These are phyloP conservation scores for Fremontodendron californicum DNA, from an alignment of 345 rosid species.

Conservation along the genomic window DNA sequence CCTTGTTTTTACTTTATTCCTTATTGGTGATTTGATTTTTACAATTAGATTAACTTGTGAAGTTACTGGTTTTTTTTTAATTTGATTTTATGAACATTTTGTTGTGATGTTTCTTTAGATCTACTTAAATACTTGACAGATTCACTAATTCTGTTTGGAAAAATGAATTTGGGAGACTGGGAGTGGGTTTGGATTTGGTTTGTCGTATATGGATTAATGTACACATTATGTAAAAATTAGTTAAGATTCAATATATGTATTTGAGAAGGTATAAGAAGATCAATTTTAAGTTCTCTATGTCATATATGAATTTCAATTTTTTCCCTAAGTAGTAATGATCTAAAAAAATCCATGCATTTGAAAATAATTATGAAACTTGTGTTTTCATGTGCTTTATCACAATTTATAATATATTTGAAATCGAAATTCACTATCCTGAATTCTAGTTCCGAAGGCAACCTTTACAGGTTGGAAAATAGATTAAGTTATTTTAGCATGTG, in stretches of 20 bases:
- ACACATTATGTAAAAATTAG: background rate
- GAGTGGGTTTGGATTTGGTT: background rate
- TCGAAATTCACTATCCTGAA: background rate
- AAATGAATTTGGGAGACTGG: background rate
- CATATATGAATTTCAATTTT: no score
- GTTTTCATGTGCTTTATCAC: background rate
- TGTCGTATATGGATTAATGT: background rate
- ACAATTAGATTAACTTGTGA: background rate
- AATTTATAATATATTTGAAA: background rate
- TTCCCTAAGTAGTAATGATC: no score
- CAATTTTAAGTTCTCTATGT: background rate
- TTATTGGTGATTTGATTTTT: background rate
- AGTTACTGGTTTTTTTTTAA: background rate
- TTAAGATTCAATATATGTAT: background rate
- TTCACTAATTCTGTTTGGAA: background rate
- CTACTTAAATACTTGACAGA: background rate
- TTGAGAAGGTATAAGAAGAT: background rate
- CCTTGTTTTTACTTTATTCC: background rate
- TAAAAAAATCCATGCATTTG: background rate
- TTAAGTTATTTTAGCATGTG: background rate
- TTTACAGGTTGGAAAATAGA: background rate
- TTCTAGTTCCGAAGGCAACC: conserved; percentile 1
- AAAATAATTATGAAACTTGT: background rate
- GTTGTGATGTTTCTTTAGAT: background rate
- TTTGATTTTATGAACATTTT: background rate